These are phyloP conservation scores for Mortierella sp. DNA, from an alignment of 371 early-diverging fungal species.

Conservation along the genomic window DNA sequence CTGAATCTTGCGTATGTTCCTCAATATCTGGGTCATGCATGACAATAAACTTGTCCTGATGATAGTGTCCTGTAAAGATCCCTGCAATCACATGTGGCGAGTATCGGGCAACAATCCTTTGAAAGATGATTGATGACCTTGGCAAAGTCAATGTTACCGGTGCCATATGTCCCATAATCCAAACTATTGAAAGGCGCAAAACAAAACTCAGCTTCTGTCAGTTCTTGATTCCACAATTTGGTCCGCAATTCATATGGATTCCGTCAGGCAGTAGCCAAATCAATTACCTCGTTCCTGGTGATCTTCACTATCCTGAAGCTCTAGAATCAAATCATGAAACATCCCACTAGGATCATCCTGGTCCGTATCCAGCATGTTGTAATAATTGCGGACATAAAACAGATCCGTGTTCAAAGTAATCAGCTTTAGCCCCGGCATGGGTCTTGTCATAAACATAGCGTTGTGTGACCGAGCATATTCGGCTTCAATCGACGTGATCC, in stretches of 20 bases:
- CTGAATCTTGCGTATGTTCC: constrained; percentile 49
- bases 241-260: background rate
- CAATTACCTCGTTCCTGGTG: constrained; percentile 58
- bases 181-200: constrained; percentile 45
- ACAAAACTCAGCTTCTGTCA: background rate
- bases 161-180: constrained; percentile 75
- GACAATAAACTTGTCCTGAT: constrained; percentile 59
- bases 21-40: constrained; percentile 55
- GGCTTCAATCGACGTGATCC: constrained; percentile 61
- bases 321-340: constrained; percentile 64
- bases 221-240: background rate
- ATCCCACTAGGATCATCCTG: constrained; percentile 68
- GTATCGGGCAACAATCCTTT: constrained; percentile 71
- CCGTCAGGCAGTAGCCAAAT: background rate
- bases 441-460: constrained; percentile 68
- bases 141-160: constrained; percentile 66
- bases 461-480: constrained; percentile 57
- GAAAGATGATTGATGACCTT: constrained; percentile 69
- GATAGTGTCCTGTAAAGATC: constrained; percentile 74
- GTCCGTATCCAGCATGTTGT: constrained; percentile 50
- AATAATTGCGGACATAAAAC: constrained; percentile 69
- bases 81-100: constrained; percentile 73
- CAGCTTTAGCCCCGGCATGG: constrained; percentile 66
- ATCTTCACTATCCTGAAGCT: constrained; percentile 72
- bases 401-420: constrained; percentile 76